Conservation (phyloP, 2,329 filamentous ascomycete species). For the Fusarium sp. region DNA sequence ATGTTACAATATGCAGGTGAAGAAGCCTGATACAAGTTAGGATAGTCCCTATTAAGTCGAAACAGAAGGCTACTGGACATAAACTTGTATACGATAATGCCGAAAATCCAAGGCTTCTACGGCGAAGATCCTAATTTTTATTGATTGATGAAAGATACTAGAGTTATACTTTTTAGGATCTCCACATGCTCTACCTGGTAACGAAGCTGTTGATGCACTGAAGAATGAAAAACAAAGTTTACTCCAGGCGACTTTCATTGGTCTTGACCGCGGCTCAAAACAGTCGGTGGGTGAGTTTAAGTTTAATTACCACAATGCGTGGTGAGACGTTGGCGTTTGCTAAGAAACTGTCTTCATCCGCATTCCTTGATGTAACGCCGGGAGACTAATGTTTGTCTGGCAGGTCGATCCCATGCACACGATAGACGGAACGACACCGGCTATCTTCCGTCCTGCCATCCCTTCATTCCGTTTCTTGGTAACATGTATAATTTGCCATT, state of each 20-base stretch:
- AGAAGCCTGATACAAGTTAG: neutral
- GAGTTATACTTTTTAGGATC: neutral
- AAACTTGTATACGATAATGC: neutral
- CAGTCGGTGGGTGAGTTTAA: neutral
- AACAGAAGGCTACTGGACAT: neutral
- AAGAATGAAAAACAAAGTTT: neutral
- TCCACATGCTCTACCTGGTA: neutral
- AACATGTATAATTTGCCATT: neutral
- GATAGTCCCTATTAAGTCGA: neutral
- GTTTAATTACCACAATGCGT: neutral
- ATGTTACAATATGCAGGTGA: neutral
- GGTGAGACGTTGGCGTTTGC: neutral
- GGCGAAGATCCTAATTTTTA: neutral
- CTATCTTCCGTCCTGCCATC: neutral
- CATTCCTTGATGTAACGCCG: neutral
- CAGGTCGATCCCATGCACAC: neutral
- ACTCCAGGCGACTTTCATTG: neutral
- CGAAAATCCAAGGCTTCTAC: fast-evolving
- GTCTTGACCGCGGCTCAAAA: neutral
- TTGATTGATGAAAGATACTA: neutral
- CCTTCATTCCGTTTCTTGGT: neutral
- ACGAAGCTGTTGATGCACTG: neutral
- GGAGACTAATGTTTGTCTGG: conserved; percentile 3
- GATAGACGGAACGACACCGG: neutral
- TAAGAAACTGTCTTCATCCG: neutral